Evolutionary conservation across 805 yeast species (phyloP).

Genomic region (Lipomyces starkeyi): DNA sequence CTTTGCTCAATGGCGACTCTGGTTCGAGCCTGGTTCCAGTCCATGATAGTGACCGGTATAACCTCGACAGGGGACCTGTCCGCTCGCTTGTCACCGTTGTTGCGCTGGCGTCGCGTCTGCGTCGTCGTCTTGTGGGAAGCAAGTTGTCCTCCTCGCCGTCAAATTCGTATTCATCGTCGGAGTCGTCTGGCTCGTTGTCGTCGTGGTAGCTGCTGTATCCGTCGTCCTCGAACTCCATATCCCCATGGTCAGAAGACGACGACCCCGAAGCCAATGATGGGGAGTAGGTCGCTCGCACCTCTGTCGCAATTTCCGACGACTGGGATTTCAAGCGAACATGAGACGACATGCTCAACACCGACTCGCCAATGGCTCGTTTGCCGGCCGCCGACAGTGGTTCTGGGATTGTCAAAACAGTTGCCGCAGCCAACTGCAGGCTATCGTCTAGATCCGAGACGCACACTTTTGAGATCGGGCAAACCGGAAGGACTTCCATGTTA

Average conservation of each 20-base stretch:
- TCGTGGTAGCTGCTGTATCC: background rate
- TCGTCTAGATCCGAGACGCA: background rate
- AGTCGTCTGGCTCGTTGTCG: background rate
- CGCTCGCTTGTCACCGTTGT: background rate
- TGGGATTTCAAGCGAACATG: background rate
- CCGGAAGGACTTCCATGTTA: background rate
- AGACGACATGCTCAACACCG: background rate
- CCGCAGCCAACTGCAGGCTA: too few species aligned
- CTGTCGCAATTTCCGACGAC: background rate
- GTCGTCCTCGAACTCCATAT: background rate
- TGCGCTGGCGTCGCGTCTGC: background rate
- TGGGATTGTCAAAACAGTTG: background rate
- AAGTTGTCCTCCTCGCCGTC: conserved; percentile 10
- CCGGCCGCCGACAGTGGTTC: background rate
- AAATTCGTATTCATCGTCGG: conserved; percentile 13
- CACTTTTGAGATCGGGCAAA: background rate
- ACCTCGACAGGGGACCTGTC: conserved; percentile 5
- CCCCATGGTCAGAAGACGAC: background rate
- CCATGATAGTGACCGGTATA: conserved; percentile 24
- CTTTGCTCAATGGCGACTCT: background rate
- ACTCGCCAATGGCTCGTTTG: background rate
- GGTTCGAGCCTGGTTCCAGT: conserved; percentile 16
- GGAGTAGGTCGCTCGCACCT: background rate
- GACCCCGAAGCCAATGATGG: background rate
- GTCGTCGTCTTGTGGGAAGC: conserved; percentile 3